Evolutionary conservation across 192 early-diverging fungal species (phyloP).

Genomic region (Linnemannia zychae): DNA sequence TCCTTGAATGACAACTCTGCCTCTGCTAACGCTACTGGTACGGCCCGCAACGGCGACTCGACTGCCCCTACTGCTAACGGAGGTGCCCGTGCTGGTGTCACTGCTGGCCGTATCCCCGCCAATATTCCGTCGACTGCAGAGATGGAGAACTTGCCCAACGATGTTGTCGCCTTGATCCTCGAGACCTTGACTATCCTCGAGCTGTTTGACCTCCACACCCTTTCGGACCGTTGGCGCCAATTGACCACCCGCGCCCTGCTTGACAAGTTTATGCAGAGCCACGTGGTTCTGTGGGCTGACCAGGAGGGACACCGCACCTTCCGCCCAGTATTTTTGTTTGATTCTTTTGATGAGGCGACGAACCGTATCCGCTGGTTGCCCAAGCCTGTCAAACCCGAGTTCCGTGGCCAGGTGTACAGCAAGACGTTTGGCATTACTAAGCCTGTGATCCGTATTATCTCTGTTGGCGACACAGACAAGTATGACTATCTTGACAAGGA

Average conservation of each 20-base stretch:
- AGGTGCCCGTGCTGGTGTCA: neutral
- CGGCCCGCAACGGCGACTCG: conserved; percentile 7
- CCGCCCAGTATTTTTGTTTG: conserved; percentile 57
- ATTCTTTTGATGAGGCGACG: conserved; percentile 57
- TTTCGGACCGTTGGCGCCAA: conserved; percentile 55
- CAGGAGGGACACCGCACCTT: conserved; percentile 59
- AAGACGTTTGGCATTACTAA: conserved; percentile 59
- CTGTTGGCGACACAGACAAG: conserved; percentile 55
- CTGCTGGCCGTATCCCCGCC: conserved; percentile 26
- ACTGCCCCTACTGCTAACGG: conserved; percentile 8
- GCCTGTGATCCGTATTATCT: conserved; percentile 57
- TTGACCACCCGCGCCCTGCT: conserved; percentile 40
- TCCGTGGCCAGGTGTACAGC: conserved; percentile 53
- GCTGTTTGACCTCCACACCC: conserved; percentile 44
- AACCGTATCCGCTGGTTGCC: conserved; percentile 54
- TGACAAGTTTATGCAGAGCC: conserved; percentile 43
- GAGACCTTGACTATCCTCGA: conserved; percentile 51
- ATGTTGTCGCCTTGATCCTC: conserved; percentile 51
- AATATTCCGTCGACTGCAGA: conserved; percentile 45
- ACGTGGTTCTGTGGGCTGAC: conserved; percentile 59
- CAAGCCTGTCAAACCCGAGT: conserved; percentile 37
- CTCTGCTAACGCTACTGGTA: neutral
- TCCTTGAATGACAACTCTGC: neutral
- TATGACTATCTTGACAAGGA: conserved; percentile 63
- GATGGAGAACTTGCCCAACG: conserved; percentile 59